Conservation (phyloP, 331 rosid species). For the Malus hybrid region DNA sequence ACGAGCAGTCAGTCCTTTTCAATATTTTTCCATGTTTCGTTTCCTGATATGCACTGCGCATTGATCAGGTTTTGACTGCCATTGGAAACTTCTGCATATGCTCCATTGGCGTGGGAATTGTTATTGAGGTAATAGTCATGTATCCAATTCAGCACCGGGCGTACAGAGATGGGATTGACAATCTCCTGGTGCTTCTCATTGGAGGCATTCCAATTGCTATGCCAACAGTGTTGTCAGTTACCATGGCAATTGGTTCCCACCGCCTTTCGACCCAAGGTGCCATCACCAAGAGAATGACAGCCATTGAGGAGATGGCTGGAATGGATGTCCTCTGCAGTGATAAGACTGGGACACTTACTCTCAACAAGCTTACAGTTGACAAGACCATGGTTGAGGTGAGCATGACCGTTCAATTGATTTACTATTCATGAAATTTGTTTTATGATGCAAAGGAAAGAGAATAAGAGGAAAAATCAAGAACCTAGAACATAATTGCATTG, state of each 20-base stretch:
- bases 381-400: constrained; percentile 61
- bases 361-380: constrained; percentile 88
- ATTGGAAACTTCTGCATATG: constrained; percentile 96
- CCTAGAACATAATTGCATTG: neutral
- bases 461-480: neutral
- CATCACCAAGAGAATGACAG: constrained; percentile 95
- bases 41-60: constrained; percentile 4
- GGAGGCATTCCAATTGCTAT: constrained; percentile 97
- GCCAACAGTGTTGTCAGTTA: constrained; percentile 94
- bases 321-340: constrained; percentile 96
- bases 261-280: constrained; percentile 81
- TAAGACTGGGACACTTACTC: constrained; percentile 82
- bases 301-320: constrained; percentile 96
- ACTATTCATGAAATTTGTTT: neutral
- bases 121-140: constrained; percentile 73
- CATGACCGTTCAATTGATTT: neutral
- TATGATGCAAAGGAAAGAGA: neutral
- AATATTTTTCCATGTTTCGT: neutral
- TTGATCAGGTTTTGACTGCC: constrained; percentile 68
- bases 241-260: constrained; percentile 97
- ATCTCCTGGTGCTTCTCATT: constrained; percentile 85
- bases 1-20: neutral
- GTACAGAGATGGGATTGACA: constrained; percentile 77
- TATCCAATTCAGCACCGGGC: constrained; percentile 67
- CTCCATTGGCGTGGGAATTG: constrained; percentile 70